Base-by-base conservation (phyloP, 1,284 basidiomycete species). In the Rhodotorula sp. region DNA sequence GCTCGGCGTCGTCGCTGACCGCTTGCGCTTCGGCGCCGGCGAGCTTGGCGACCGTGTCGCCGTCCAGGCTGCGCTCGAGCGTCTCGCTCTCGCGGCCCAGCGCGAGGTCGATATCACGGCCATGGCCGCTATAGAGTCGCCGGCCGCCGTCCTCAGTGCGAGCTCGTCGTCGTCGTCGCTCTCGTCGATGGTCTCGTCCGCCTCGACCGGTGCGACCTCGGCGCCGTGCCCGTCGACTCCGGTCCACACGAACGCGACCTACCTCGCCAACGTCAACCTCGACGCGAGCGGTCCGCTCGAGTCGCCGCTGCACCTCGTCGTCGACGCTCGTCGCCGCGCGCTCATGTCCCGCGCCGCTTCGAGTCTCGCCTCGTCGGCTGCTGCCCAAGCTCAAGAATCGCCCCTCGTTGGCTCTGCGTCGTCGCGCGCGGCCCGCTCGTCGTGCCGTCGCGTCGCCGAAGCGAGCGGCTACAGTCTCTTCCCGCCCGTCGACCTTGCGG, bases 221-320 rank as follows among this genome's bases (percentile, higher is more conserved):
- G 60, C 52, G 10, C 45, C 64, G 43, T 60, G 64, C 61, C 72
- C 60, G n/a, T 64, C 64, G 62, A 64, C 65, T 12, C 65, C 63
- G 38, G 28, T 28, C 52, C 16, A 47, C 50, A 28, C 14, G 23
- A 23, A n/a, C 31, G 48, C 66, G 59, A 43, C 66, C 7, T 49
- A 50, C 45, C 49, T 55, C 31, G 64, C 56, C 7, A 34, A 60
- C 38, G 63, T 76, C 67, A 72, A 75, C 62, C 50, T 76, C 67
- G 73, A 76, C 55, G 71, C 69, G 38, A 54, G 68, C 21, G 74
- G 74, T 26, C 76, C 76, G 19, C 56, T 77, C 58, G 74, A 77
- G 60, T 63, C 73, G 56, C 47, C 61, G 57, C 50, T 61, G 60
- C 62, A 63, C 62, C 54, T 47, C 38, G 38, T 43, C 38, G 38